Base-by-base conservation (phyloP, 2,329 filamentous ascomycete genomes). In the Trichoderma atroviride region DNA sequence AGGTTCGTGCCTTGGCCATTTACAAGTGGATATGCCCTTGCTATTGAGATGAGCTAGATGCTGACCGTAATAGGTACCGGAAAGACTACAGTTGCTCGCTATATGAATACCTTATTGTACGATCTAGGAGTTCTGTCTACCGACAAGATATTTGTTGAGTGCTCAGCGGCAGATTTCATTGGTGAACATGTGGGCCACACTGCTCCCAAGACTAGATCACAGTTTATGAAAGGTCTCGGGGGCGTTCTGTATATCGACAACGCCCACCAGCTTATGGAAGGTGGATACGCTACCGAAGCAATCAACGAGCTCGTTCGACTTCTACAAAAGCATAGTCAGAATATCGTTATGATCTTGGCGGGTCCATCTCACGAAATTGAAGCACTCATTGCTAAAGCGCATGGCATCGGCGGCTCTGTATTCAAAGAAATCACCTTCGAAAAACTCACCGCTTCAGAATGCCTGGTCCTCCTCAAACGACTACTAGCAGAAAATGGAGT, bases 181-280 rank as follows among this genome's bases (percentile, higher is more conserved):
- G 62, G 50, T 19, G 50, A 65, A 19, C 52, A 55, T 22, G 62
- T 65, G 16, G 62, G 62, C 11, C 62, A 65, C 11, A 65, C 50
- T 31, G 50, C 50, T 22, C 62, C 62, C 1, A 65, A 65, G 16
- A 56, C 62, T 4, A 56, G 47, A 29, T 22, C 31, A 9, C 50
- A 55, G 0, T 65, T 65, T 31, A 37, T 43, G 5, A 55, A 29
- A 19, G 62, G 50, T 3, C 62, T 65, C 2, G 62, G 50, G 6
- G 31, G 50, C 1, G 62, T 65, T 3, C 19, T 65, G 0, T 65
- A 43, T 14, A 27, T 65, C 9, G 62, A 65, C 2, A n/a, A 65
- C 6, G 62, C 62, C 5, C 52, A 65, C 27, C 62, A 56, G 5
- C 52, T 65, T 16, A 40, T 43, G 22, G 33, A 65, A 14, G 62